Evolutionary conservation across 371 early-diverging fungal genomes (phyloP), one percentile per base, ranked within the genome.

Genomic region (Mortierella sp.): DNA sequence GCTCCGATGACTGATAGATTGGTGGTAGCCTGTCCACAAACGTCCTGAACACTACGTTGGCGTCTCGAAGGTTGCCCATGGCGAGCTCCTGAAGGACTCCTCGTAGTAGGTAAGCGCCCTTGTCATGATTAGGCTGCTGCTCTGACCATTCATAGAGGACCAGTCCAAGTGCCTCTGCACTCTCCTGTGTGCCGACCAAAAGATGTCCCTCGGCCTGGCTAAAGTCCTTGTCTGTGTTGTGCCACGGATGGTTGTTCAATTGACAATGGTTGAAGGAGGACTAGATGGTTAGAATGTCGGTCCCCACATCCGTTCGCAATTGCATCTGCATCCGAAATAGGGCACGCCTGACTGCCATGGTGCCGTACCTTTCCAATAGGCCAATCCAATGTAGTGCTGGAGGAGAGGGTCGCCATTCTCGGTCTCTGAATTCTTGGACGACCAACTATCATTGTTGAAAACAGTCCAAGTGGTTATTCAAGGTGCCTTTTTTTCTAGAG

Each of bases 311-410:
- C n/a, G n/a, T n/a, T n/a, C n/a, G n/a, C n/a, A n/a, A n/a, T n/a
- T n/a, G n/a, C n/a, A n/a, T n/a, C n/a, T n/a, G n/a, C n/a, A n/a
- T n/a, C n/a, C n/a, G n/a, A n/a, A n/a, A n/a, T n/a, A n/a, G n/a
- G n/a, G n/a, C n/a, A n/a, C n/a, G n/a, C n/a, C n/a, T n/a, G n/a
- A n/a, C n/a, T n/a, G n/a, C n/a, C n/a, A n/a, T n/a, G n/a, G n/a
- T 31, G 28, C 39, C 60, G 69, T 79, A 85, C 87, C 91, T 58
- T 85, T 79, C 69, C 83, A 87, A 71, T 84, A 86, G 54, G 92
- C 80, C 34, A 91, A 83, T 6, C 94, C 97, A 29, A 94, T 80
- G 55, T 88, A 91, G 63, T 96, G 94, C 61, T 96, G 95, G 41
- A 96, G 81, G 60, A 86, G 89, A 27, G 90, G 86, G 67, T 96